These are phyloP conservation scores for Cladorrhinum sp. DNA, from an alignment of 2,329 filamentous ascomycete species.

Conservation along the genomic window DNA sequence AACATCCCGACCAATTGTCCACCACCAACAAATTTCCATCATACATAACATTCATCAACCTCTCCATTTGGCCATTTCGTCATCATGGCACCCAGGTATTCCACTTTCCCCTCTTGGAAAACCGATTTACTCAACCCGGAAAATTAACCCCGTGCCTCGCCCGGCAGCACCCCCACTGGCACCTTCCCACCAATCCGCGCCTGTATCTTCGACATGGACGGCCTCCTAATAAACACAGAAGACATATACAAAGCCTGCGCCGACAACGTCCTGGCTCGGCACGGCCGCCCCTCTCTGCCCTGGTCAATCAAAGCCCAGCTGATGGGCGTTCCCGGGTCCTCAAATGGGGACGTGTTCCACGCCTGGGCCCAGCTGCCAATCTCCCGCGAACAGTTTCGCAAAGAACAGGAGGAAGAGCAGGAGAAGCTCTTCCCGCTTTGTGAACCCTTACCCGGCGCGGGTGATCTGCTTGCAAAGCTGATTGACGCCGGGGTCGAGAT, in stretches of 20 bases:
- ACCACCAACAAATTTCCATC: too few species aligned
- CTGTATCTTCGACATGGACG: slow-evolving; percentile 98
- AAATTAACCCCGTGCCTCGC: too few species aligned
- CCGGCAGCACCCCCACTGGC: too few species aligned
- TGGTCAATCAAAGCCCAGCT: slow-evolving; percentile 91
- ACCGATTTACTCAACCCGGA: too few species aligned
- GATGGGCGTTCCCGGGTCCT: slow-evolving; percentile 56
- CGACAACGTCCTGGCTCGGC: slow-evolving; percentile 74
- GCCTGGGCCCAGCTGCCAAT: slow-evolving; percentile 87
- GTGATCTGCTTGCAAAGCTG: slow-evolving; percentile 59
- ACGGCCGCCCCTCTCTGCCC: slow-evolving; percentile 70
- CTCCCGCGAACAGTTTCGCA: slow-evolving; percentile 61
- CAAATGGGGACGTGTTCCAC: slow-evolving; percentile 55
- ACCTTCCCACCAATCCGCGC: slow-evolving; percentile 80
- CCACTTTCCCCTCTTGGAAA: too few species aligned
- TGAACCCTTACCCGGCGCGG: slow-evolving; percentile 73
- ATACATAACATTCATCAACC: too few species aligned
- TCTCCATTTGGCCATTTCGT: too few species aligned
- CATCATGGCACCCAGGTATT: too few species aligned
- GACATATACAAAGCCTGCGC: slow-evolving; percentile 80
- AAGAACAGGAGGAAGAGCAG: slow-evolving; percentile 13
- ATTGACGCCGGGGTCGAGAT: slow-evolving; percentile 61
- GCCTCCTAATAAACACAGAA: slow-evolving; percentile 88
- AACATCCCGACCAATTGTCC: too few species aligned
- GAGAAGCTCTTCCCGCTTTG: slow-evolving; percentile 72